Base-by-base conservation (phyloP, 23 red algal species). In the Cyanidioschyzon merolae region DNA sequence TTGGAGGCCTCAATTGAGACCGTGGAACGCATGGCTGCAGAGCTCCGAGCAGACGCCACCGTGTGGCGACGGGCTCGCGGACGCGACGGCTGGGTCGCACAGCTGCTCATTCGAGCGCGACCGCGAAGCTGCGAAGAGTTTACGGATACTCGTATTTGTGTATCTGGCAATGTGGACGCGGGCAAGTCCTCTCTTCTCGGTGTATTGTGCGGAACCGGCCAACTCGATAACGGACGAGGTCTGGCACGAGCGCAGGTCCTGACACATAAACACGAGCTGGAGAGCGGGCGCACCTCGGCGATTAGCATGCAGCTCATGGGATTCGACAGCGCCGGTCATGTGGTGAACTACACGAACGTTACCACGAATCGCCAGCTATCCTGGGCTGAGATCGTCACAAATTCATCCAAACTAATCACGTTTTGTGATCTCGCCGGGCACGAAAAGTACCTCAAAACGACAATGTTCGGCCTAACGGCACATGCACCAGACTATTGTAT, bases 391-490 rank as follows among this genome's bases (percentile, higher is more conserved):
- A 84, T 98, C 30, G 87, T 98, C n/a, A 82, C 81, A 37, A 80
- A 89, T 37, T 74, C 85, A 15, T 80, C 83, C 1, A 98, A 98
- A 68, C 71, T 98, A 3, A 59, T 98, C 21, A 98, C 88, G 0
- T 98, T 98, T 54, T 89, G 87, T 68, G 94, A 98, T 85, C 85
- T 91, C 15, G 88, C 88, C 18, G 94, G 94, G 3, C 94, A 98
- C 71, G 94, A 98, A 81, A 83, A 85, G 16, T 98, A 98, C 75
- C 79, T 98, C 67, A 98, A 91, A 85, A 98, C 94, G 34, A 98
- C 94, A 36, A 82, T 98, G 58, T 98, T 98, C 78, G 94, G 94
- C 0, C 75, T 98, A 38, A 91, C 94, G 2, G 94, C 88, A 25
- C 85, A 91, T 79, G 94, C 83, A 12, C 88, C 88, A 26, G 94